phyloP scores from a whole-genome alignment of 192 early-diverging fungal genomes.

The Paraglomus occultum region DNA sequence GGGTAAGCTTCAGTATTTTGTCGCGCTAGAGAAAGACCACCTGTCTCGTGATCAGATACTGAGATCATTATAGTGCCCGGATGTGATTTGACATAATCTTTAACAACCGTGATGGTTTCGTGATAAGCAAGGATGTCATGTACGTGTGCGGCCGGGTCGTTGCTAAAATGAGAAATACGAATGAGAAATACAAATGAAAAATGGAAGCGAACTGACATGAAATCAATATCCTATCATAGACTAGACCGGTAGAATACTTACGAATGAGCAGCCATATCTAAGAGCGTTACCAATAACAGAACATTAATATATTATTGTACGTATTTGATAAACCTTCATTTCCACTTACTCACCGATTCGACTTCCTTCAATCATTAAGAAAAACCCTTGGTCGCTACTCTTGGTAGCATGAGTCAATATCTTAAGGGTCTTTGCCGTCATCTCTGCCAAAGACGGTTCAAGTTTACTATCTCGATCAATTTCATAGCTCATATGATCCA shows the following conservation, averaged over 20 bases:
- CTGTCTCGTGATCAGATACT: conserved; percentile 94
- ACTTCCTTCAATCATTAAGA: conserved; percentile 96
- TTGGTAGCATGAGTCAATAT: conserved; percentile 59
- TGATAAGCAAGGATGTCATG: conserved; percentile 93
- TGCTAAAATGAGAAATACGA: conserved; percentile 50
- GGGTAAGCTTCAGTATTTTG: conserved; percentile 74
- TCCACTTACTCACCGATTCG: conserved; percentile 58
- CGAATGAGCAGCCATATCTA: conserved; percentile 92
- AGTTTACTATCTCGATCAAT: conserved; percentile 70
- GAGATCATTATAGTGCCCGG: conserved; percentile 90
- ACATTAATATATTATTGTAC: neutral
- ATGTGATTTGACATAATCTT: conserved; percentile 74
- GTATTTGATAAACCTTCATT: neutral
- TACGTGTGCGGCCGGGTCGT: conserved; percentile 90
- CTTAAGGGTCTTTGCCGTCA: conserved; percentile 79
- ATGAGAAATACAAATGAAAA: too few species aligned
- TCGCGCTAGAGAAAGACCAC: conserved; percentile 82
- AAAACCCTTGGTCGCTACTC: conserved; percentile 72
- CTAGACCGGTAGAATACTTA: too few species aligned
- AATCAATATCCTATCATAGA: too few species aligned
- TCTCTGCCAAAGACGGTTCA: conserved; percentile 82
- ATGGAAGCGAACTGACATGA: too few species aligned
- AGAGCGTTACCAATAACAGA: neutral
- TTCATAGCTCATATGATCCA: conserved; percentile 89
- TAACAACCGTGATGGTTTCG: conserved; percentile 66